A percentile compares a stretch with the other conserved stretches of the same genome.
These are phyloP conservation scores for Dendrobium huoshanense DNA, from an alignment of 106 monocot genomes.

Conservation along the genomic window DNA sequence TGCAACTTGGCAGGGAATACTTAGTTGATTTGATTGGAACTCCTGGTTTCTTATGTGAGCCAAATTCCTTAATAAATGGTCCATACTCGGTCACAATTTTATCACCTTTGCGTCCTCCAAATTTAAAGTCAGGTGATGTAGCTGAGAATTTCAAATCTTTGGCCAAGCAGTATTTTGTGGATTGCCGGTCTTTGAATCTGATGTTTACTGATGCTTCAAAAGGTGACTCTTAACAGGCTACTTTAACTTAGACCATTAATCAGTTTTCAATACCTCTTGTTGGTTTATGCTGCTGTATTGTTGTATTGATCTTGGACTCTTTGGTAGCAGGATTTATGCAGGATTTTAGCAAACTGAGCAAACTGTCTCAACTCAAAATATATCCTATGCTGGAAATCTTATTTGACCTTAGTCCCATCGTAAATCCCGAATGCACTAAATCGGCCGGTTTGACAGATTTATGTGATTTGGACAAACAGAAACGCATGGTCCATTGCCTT, in stretches of 20 bases:
- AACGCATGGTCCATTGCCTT: too few species aligned
- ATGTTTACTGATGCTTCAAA: constrained; percentile 52
- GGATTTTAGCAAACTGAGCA: too few species aligned
- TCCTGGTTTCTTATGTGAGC: constrained; percentile 65
- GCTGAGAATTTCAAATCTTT: constrained; percentile 58
- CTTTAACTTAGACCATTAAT: not conserved
- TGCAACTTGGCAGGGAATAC: constrained; percentile 65
- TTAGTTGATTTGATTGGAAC: constrained; percentile 83
- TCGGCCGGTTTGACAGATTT: too few species aligned
- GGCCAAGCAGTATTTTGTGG: constrained; percentile 80
- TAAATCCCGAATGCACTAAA: too few species aligned
- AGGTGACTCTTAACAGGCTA: constrained; percentile 18
- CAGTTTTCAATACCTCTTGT: not conserved
- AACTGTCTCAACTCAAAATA: too few species aligned
- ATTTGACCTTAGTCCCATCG: too few species aligned
- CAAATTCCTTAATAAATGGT: constrained; percentile 86
- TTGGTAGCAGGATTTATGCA: too few species aligned
- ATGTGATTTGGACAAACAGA: too few species aligned
- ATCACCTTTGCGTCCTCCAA: constrained; percentile 82
- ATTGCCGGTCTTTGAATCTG: constrained; percentile 81
- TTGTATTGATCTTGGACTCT: not conserved
- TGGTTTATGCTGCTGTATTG: not conserved
- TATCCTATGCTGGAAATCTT: too few species aligned
- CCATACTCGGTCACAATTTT: constrained; percentile 70
- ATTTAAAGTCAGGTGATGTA: constrained; percentile 40